A percentile compares a stretch with the other conserved stretches of the same genome.
These are phyloP conservation scores for Petunia hybrid DNA, from an alignment of 305 asterid species.

Conservation along the genomic window DNA sequence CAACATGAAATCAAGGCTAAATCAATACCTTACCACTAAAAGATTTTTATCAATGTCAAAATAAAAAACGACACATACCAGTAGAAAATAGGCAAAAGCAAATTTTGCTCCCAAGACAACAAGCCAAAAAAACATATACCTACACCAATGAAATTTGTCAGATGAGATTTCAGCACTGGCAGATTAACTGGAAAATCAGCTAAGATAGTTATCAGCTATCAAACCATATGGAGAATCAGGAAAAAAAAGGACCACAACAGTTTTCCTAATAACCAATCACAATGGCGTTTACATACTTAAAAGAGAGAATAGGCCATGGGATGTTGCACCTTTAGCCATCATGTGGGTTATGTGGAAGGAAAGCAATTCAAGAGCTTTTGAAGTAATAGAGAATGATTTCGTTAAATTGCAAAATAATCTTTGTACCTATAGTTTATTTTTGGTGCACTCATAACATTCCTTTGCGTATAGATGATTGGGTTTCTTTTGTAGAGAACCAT, in stretches of 20 bases:
- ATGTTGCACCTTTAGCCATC: too few relatives aligned
- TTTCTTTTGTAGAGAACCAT: too few relatives aligned
- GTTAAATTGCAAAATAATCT: too few relatives aligned
- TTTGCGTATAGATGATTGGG: too few relatives aligned
- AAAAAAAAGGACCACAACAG: neutral
- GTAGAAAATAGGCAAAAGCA: conserved; percentile 89
- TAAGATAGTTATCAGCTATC: neutral
- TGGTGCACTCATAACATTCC: too few relatives aligned
- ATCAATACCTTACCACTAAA: conserved; percentile 31
- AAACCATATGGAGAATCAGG: neutral
- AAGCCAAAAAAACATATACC: conserved; percentile 93
- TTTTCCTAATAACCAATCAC: too few relatives aligned
- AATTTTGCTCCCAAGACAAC: conserved; percentile 87
- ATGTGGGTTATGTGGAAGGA: too few relatives aligned
- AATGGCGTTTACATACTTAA: too few relatives aligned
- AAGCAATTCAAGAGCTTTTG: too few relatives aligned
- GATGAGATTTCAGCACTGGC: conserved; percentile 27
- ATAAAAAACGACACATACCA: conserved; percentile 56
- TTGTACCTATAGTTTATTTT: too few relatives aligned
- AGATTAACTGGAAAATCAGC: neutral
- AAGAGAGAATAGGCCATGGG: too few relatives aligned
- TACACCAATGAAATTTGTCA: conserved; percentile 48
- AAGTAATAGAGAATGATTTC: too few relatives aligned
- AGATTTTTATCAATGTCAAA: conserved; percentile 30
- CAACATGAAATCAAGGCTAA: conserved; percentile 43